Evolutionary conservation across 2,329 filamentous ascomycete genomes (phyloP).

Genomic region (Colletotrichum salicis): DNA sequence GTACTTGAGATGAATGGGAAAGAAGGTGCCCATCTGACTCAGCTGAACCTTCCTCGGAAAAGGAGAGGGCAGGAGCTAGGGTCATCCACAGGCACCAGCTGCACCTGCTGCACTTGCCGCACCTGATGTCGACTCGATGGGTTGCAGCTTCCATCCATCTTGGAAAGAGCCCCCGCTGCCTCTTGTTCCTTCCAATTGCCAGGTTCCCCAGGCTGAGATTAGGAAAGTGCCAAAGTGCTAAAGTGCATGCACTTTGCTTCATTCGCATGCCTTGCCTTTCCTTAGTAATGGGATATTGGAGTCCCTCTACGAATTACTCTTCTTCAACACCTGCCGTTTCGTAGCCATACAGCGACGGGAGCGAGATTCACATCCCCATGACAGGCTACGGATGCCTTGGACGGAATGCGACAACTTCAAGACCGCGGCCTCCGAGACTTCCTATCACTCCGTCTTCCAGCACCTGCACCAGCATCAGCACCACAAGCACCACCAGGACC

Average conservation of each 20-base stretch:
- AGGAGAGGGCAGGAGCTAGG: constrained; percentile 20
- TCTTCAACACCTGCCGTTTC: background rate
- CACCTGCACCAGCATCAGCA: background rate
- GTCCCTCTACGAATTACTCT: background rate
- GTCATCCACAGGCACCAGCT: constrained; percentile 20
- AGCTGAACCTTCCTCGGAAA: constrained; percentile 6
- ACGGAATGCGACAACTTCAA: background rate
- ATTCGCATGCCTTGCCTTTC: background rate
- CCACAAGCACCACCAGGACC: background rate
- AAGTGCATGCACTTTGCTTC: background rate
- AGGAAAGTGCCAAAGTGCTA: background rate
- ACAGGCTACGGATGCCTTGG: background rate
- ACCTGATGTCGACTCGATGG: background rate
- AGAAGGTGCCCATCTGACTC: background rate
- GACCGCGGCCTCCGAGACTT: background rate
- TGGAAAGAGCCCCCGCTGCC: background rate
- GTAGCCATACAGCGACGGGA: background rate
- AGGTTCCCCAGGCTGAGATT: background rate
- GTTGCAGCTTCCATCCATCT: constrained; percentile 7
- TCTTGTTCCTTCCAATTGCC: background rate
- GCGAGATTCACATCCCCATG: background rate
- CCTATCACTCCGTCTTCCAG: background rate
- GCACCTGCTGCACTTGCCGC: constrained; percentile 2
- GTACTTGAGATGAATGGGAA: background rate
- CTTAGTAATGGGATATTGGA: background rate